Evolutionary conservation across 2,329 filamentous ascomycete species (phyloP).

Genomic region (Gyromitra esculenta): DNA sequence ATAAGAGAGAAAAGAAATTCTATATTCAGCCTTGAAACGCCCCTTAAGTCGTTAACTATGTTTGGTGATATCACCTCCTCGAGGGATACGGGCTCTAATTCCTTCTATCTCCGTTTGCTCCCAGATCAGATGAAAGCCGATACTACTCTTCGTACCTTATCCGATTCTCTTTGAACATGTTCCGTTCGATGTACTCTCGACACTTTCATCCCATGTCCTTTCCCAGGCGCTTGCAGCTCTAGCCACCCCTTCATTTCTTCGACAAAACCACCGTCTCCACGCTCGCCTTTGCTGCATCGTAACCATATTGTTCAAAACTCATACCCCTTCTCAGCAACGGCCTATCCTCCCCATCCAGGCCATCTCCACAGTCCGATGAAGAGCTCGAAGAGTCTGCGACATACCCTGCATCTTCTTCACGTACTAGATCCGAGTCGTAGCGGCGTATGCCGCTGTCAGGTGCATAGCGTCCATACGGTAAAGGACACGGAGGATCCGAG

Average conservation of each 20-base stretch:
- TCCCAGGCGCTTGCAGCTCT: no score
- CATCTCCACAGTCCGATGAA: constrained; percentile 34
- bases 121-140: no score
- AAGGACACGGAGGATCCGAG: constrained; percentile 4
- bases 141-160: no score
- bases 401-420: constrained; percentile 42
- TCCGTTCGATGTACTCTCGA: not conserved
- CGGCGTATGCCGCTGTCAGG: constrained; percentile 25
- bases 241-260: not conserved
- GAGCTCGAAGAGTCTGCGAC: constrained; percentile 43
- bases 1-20: constrained; percentile 14
- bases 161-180: no score
- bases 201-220: not conserved
- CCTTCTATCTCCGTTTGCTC: no score
- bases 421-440: constrained; percentile 29
- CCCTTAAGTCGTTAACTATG: not conserved
- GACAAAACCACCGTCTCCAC: constrained; percentile 40
- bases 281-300: constrained; percentile 19
- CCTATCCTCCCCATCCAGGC: constrained; percentile 34
- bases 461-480: constrained; percentile 28
- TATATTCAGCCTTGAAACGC: constrained; percentile 16
- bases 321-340: constrained; percentile 35
- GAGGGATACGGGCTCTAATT: not conserved
- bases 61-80: not conserved
- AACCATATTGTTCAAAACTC: constrained; percentile 16